Evolutionary conservation across 2,329 filamentous ascomycete genomes (phyloP).

Genomic region (Ophioceras dolichostomum): DNA sequence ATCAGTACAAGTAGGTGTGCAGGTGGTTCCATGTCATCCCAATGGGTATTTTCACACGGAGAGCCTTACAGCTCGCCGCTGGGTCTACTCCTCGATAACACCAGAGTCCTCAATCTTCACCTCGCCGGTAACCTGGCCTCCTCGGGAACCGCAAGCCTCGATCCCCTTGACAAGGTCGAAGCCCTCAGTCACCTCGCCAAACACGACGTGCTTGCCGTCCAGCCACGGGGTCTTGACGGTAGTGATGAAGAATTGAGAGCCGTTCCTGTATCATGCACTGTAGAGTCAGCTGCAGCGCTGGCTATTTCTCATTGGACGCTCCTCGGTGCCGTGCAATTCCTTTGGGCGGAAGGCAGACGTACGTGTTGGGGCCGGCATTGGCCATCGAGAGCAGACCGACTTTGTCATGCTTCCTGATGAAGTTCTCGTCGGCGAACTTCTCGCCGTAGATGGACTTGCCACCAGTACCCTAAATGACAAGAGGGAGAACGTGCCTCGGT

Average conservation of each 20-base stretch:
- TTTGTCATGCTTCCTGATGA: conserved; percentile 58
- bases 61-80: no score
- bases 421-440: conserved; percentile 93
- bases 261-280: conserved; percentile 53
- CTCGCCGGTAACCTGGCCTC: conserved; percentile 42
- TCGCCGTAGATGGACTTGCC: conserved; percentile 92
- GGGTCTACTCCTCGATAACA: no score
- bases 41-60: no score
- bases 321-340: no score
- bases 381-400: conserved; percentile 87
- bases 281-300: not conserved
- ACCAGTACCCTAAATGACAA: conserved; percentile 88
- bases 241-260: conserved; percentile 96
- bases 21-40: no score
- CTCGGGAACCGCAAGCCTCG: conserved; percentile 45
- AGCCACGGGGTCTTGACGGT: conserved; percentile 84
- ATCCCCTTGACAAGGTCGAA: conserved; percentile 41
- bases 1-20: no score
- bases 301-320: no score
- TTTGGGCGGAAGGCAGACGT: conserved; percentile 17
- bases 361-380: conserved; percentile 91
- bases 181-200: conserved; percentile 55
- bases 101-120: conserved; percentile 47
- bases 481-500: no score
- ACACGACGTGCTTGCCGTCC: conserved; percentile 73